Base-by-base conservation (phyloP, 495 filamentous ascomycete species). In the Amorphotheca resinae region DNA sequence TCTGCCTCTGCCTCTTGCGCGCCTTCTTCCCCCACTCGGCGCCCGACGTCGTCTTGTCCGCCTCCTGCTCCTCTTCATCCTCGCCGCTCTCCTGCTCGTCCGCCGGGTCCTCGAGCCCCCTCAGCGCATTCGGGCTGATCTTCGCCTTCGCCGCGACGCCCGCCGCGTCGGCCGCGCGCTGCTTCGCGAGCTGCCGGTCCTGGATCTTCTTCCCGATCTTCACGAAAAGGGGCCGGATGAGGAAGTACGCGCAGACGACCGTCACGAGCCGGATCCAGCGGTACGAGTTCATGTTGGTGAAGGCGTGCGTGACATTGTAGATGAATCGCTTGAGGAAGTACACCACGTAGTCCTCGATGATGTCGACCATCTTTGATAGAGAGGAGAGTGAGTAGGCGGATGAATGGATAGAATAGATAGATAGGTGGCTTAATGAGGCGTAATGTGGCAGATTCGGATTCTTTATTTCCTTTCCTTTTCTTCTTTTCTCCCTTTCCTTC, bases 211-310 rank as follows among this genome's bases (percentile, higher is more conserved):
- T 62, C 21, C 61, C 66, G 20, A 67, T 46, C 46, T 70, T 72
- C 49, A 70, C 59, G 41, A 85, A 63, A 53, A 77, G 80, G 0
- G 80, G 78, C 3, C 81, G 70, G n/a, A 85, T 45, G 12, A 85
- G 59, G 45, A 74, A 32, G 61, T 84, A 84, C 53, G 63, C 65
- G 36, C 78, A 63, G 11, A 78, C 73, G 37, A 80, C 65, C 42
- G 70, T 63, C 44, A 79, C 58, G 20, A 84, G 58, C 22, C 77
- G 74, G 38, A 83, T 72, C 67, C 68, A 80, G 50, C 76, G 67
- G 44, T 69, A 54, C 20, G 59, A 43, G 44, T 65, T 67, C 59
- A 82, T 67, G 28, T 68, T 57, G 22, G 62, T 60, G 55, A 84
- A 68, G 30, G 74, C 70, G 30, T 58, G 48, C 49, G 60, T 61